A percentile compares a stretch with the other conserved stretches of the same genome.
Conservation (phyloP, 495 filamentous ascomycete genomes). For the Neurospora sp. region DNA sequence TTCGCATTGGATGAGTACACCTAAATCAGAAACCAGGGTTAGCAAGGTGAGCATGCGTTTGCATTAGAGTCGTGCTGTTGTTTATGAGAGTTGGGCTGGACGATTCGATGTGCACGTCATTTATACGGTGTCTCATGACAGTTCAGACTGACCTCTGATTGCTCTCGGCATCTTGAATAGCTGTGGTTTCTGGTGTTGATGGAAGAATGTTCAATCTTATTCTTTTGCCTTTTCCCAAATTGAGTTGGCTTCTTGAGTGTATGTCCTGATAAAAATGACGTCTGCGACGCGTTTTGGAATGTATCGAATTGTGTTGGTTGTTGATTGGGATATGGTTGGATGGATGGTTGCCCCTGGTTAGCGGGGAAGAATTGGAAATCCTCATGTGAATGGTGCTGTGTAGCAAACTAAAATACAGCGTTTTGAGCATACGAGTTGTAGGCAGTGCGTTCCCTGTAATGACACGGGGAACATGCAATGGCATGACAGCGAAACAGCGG, state of each 20-base stretch:
- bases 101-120: neutral
- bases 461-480: neutral
- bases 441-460: neutral
- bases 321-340: neutral
- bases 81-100: neutral
- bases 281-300: neutral
- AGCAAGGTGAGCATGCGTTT: neutral
- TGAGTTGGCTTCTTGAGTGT: neutral
- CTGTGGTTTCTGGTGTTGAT: neutral
- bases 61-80: neutral
- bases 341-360: neutral
- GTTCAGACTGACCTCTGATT: neutral
- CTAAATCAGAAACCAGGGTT: slow-evolving; percentile 19
- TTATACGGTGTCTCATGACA: neutral
- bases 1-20: slow-evolving; percentile 68
- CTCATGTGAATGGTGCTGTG: neutral
- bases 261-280: neutral
- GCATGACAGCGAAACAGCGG: neutral
- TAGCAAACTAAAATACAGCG: neutral
- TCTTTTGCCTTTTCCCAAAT: neutral
- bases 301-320: neutral
- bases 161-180: neutral
- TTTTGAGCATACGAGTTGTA: neutral
- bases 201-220: neutral
- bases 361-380: neutral